Evolutionary conservation across 257 asterid species (phyloP).

Genomic region (Gynochthodes officinalis): DNA sequence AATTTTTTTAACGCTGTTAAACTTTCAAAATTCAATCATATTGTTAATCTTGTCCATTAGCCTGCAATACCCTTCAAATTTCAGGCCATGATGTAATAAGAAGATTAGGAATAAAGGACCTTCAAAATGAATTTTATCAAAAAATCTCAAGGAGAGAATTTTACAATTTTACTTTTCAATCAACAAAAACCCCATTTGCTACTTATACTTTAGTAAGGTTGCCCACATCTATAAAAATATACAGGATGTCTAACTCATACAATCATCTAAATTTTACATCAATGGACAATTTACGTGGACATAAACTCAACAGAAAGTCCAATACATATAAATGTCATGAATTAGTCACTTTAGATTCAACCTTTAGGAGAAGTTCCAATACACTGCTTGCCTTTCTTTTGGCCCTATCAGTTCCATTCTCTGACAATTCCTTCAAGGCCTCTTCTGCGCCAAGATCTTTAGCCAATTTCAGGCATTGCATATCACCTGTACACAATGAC

Average conservation of each 20-base stretch:
- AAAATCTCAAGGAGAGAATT: too few relatives aligned
- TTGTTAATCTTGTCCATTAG: too few relatives aligned
- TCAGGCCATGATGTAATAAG: too few relatives aligned
- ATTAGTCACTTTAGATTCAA: conserved; percentile 41
- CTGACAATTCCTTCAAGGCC: conserved; percentile 73
- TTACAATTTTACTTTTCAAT: too few relatives aligned
- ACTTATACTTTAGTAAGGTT: too few relatives aligned
- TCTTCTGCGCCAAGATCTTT: conserved; percentile 81
- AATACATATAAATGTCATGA: conserved; percentile 29
- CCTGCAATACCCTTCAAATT: too few relatives aligned
- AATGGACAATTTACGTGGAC: not conserved
- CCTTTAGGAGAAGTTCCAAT: conserved; percentile 69
- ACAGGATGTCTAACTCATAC: not conserved
- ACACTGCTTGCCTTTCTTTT: conserved; percentile 80
- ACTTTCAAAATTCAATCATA: too few relatives aligned
- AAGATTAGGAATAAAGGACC: too few relatives aligned
- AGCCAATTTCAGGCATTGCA: conserved; percentile 41
- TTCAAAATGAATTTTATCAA: too few relatives aligned
- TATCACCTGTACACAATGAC: conserved; percentile 68
- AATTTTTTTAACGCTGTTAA: too few relatives aligned
- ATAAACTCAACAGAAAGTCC: not conserved
- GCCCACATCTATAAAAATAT: not conserved
- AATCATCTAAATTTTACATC: not conserved
- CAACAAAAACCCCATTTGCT: too few relatives aligned
- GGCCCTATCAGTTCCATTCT: conserved; percentile 88